Base-by-base conservation (phyloP, 345 rosid species). In the Cardamine chenopodiifolia region DNA sequence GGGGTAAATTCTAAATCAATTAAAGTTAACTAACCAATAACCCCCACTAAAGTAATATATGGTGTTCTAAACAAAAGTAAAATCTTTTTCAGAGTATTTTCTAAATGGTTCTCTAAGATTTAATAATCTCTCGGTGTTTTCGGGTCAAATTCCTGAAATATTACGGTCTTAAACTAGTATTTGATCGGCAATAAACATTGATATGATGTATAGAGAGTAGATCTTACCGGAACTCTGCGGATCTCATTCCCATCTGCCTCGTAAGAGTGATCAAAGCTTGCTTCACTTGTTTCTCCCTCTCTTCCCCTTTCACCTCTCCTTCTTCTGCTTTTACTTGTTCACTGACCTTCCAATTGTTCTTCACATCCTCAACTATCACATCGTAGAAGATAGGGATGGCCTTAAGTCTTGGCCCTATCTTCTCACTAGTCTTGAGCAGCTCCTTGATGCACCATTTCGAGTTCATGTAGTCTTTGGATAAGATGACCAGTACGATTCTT, bases 341-440 rank as follows among this genome's bases (percentile, higher is more conserved):
- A 3, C 50, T 54, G 8, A 70, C 8, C 47, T 34, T 69, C 80
- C 34, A 29, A 1, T 40, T 78, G 34, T 70, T 13, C 32, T 57
- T 55, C 3, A 57, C 78, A 2, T 62, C 67, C 1, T 48, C 48
- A 3, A 68, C 75, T 7, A 12, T 23, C 0, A 78, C 77, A 7
- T 44, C 12, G 26, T 72, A 66, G 73, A 78, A 78, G 52, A 78
- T 32, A 6, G 78, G 82, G 7, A 79, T 34, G 15, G 49, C 76
- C 6, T 17, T 34, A 13, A 45, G 18, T 44, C 39, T 23, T 7
- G 71, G 35, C 19, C 62, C 61, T 13, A 13, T 61, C 40, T 22
- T 54, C 15, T 64, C 32, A 2, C 19, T 32, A 8, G 45, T 63
- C 40, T 76, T 23, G 5, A 61, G 40, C 1, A 76, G 65, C 45